Evolutionary conservation across 73 alveolate species (phyloP), one percentile per base, ranked within the genome.

Genomic region (Paramecium sonneborni): DNA sequence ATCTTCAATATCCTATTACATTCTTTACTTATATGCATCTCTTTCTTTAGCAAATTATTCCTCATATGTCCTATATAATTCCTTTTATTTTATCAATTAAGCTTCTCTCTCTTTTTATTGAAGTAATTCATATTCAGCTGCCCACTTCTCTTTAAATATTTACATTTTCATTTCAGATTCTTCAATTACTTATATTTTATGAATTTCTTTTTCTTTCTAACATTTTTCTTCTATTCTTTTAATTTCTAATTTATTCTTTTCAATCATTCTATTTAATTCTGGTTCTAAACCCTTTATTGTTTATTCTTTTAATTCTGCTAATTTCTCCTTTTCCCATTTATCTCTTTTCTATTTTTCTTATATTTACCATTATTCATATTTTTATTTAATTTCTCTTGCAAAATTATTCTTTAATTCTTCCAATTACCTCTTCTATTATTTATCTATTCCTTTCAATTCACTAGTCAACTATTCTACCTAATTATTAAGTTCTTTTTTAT

Each of bases 271-370:
- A 87, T 96, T 94, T 24, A 98, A 96, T 92, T 97, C 99, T 3
- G 99, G 99, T 85, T 98, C 98, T 5, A 98, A 93, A 12, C 98
- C 98, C 93, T 95, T 96, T 32, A 98, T 96, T 20, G 99, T 97
- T 23, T 93, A 72, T 38, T 94, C 97, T 93, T 97, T 98, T 82
- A 98, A 97, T 93, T 97, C 99, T 48, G 95, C 92, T 44, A 96
- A 79, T 91, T 95, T 98, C 88, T 97, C 99, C n/a, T 97, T 93
- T 93, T 95, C 98, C 99, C 99, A 98, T 86, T 95, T 95, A 67
- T 97, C 98, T 88, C 97, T 92, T 41, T 99, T 85, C 44, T 96
- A 86, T 92, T 96, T 98, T 92, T 97, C 99, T 14, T 96, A 86
- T 34, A 98, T 98, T 52, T 92, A 85, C 99, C 99, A 96, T 11